Percentiles rank a stretch among this genome's conserved stretches.
Conservation (phyloP, 2,329 filamentous ascomycete genomes). For the Ophiocordyceps australis region DNA sequence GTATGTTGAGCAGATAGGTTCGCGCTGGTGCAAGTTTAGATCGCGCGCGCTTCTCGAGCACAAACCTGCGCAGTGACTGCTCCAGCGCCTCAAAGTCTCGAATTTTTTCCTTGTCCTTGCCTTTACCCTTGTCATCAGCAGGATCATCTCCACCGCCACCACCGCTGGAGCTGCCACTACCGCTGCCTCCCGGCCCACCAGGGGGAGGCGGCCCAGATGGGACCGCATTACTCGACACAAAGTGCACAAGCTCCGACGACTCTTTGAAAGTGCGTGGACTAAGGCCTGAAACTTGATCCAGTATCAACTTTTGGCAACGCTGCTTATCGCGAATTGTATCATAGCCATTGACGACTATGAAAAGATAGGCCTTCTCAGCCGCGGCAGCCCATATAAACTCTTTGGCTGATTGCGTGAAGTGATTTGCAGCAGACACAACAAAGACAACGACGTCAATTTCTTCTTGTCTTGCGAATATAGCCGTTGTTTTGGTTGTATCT, state of each 20-base stretch:
- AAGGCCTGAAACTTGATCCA: conserved; percentile 75
- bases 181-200: conserved; percentile 35
- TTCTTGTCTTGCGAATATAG: conserved; percentile 90
- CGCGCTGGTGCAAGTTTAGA: conserved; percentile 92
- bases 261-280: conserved; percentile 91
- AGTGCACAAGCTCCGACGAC: conserved; percentile 81
- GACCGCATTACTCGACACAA: conserved; percentile 92
- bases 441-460: conserved; percentile 99
- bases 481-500: conserved; percentile 92
- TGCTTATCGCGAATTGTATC: conserved; percentile 87
- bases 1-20: conserved; percentile 85
- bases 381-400: conserved; percentile 95
- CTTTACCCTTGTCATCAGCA: conserved; percentile 48
- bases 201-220: conserved; percentile 47
- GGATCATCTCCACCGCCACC: conserved; percentile 38
- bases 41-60: conserved; percentile 84
- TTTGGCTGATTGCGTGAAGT: conserved; percentile 93
- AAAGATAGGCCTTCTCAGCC: conserved; percentile 94
- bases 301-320: conserved; percentile 77
- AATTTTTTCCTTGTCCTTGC: conserved; percentile 74
- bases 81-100: conserved; percentile 84
- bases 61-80: conserved; percentile 75
- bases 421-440: conserved; percentile 91
- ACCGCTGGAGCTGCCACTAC: conserved; percentile 30
- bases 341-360: conserved; percentile 96